Percentiles rank a stretch among this genome's conserved stretches.
These are phyloP conservation scores for Xylaria sp. DNA, from an alignment of 2,329 filamentous ascomycete genomes.

Conservation along the genomic window DNA sequence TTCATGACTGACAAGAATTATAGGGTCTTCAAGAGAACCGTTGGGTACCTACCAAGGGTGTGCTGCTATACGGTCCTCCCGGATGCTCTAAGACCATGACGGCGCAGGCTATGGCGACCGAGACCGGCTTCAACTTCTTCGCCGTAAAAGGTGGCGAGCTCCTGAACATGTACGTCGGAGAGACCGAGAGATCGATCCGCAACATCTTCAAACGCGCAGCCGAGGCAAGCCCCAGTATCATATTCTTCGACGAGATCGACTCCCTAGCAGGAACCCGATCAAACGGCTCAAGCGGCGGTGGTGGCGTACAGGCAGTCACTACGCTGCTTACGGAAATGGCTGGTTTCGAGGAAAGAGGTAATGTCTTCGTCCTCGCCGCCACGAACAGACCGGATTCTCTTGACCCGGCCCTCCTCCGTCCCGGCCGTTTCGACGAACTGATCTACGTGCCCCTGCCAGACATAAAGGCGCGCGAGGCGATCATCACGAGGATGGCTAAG, in stretches of 20 bases:
- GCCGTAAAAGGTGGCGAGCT: conserved; percentile 91
- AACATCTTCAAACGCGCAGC: conserved; percentile 81
- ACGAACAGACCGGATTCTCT: conserved; percentile 86
- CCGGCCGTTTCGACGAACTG: conserved; percentile 77
- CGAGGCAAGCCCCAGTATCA: conserved; percentile 82
- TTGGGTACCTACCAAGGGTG: conserved; percentile 65
- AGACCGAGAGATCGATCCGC: conserved; percentile 80
- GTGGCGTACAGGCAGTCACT: conserved; percentile 74
- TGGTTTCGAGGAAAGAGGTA: conserved; percentile 77
- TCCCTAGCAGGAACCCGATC: conserved; percentile 60
- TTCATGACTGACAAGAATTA: conserved; percentile 21
- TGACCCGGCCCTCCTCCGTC: conserved; percentile 78
- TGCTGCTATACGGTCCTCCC: conserved; percentile 85
- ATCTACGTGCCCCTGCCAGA: conserved; percentile 84
- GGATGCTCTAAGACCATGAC: conserved; percentile 93
- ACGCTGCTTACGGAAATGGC: conserved; percentile 94
- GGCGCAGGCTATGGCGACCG: conserved; percentile 85
- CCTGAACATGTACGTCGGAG: conserved; percentile 94
- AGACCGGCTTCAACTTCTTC: conserved; percentile 88
- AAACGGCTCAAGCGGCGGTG: conserved; percentile 32
- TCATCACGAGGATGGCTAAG: conserved; percentile 63
- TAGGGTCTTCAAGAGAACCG: conserved; percentile 34
- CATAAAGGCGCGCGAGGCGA: conserved; percentile 64
- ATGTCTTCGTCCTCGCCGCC: conserved; percentile 81
- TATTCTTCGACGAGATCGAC: conserved; percentile 97